phyloP scores from a whole-genome alignment of 257 asterid genomes.

The Ajuga chamaepitys region DNA sequence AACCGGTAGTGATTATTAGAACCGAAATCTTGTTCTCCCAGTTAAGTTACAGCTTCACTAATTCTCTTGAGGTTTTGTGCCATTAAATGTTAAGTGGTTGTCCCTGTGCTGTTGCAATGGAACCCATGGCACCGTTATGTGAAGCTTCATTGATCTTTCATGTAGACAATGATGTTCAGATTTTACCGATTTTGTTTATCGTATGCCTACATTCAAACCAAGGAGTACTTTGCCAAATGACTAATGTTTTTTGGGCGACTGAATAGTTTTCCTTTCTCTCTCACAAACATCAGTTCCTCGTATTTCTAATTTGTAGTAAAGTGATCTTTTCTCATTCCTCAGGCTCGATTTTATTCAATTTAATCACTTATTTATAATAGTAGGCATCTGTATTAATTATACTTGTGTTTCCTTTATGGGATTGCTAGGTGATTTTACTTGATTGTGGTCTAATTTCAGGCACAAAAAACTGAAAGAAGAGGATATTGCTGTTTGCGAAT shows the following conservation, averaged over 20 bases:
- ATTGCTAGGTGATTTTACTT: not conserved
- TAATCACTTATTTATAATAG: not conserved
- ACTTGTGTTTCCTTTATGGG: constrained; percentile 3
- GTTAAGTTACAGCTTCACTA: not conserved
- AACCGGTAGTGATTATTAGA: not conserved
- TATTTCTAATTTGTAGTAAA: not conserved
- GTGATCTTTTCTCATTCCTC: not conserved
- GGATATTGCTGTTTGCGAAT: constrained; percentile 73
- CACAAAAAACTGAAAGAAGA: constrained; percentile 62
- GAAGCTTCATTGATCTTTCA: constrained; percentile 1
- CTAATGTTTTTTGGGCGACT: not conserved
- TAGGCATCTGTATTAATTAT: not conserved
- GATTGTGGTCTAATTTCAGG: constrained; percentile 23
- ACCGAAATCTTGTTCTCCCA: not conserved
- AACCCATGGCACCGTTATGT: not conserved
- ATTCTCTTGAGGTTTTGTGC: not conserved
- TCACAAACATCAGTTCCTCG: not conserved
- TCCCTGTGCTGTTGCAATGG: not conserved
- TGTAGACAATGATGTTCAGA: not conserved
- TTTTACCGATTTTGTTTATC: not conserved
- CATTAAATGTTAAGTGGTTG: not conserved
- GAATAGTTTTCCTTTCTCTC: not conserved
- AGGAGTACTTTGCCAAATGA: not conserved
- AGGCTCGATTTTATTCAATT: not conserved
- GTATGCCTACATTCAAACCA: not conserved